These are phyloP conservation scores for Hyphopichia wangnamkhiaoensis DNA, from an alignment of 1,139 yeast genomes.

Conservation along the genomic window DNA sequence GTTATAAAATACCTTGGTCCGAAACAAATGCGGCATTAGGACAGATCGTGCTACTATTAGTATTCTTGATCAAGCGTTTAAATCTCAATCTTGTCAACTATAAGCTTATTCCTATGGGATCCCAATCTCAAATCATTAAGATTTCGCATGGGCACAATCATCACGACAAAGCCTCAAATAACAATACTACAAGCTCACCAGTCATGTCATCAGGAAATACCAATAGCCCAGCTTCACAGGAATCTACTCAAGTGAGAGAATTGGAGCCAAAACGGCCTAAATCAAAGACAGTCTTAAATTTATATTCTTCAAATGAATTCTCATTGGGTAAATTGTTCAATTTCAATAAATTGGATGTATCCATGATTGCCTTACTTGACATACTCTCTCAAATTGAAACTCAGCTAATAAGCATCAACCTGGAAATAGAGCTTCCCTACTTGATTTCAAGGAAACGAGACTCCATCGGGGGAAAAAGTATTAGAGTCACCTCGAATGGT, in stretches of 20 bases:
- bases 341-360: conserved; percentile 69
- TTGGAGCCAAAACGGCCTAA: conserved; percentile 6
- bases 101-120: conserved; percentile 78
- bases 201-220: not conserved
- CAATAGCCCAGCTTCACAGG: not conserved
- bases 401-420: conserved; percentile 49
- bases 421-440: conserved; percentile 73
- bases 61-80: conserved; percentile 63
- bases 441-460: conserved; percentile 51
- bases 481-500: conserved; percentile 68
- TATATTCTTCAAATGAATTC: conserved; percentile 67
- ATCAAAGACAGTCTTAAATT: conserved; percentile 38
- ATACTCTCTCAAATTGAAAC: conserved; percentile 59
- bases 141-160: conserved; percentile 15
- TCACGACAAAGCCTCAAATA: conserved; percentile 10
- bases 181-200: conserved; percentile 11
- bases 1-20: conserved; percentile 78
- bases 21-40: conserved; percentile 95
- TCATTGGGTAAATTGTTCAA: conserved; percentile 68
- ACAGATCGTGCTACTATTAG: conserved; percentile 68
- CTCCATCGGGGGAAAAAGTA: conserved; percentile 75
- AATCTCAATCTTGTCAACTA: conserved; percentile 59
- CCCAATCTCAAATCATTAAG: conserved; percentile 76
- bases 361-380: conserved; percentile 74
- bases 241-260: not conserved